Percentiles rank a stretch among this genome's conserved stretches.
phyloP scores from a whole-genome alignment of 2,329 filamentous ascomycete genomes.

The Verruconis gallopava region DNA sequence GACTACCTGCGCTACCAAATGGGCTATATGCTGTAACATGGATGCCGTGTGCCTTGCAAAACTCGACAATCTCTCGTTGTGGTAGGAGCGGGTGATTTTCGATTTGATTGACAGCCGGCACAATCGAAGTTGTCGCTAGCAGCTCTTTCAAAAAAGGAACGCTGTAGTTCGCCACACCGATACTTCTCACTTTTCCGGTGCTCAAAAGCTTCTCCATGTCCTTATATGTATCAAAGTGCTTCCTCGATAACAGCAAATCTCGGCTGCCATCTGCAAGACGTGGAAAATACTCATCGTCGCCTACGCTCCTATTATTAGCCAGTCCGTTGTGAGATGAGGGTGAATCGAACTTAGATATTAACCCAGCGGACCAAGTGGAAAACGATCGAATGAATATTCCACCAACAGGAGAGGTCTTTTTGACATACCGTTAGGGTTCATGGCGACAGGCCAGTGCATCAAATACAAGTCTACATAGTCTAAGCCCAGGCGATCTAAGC shows the following conservation, averaged over 20 bases:
- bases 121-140: conserved; percentile 42
- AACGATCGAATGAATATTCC: no score
- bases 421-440: conserved; percentile 8
- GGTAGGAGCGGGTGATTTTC: conserved; percentile 61
- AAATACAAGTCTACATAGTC: conserved; percentile 10
- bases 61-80: conserved; percentile 58
- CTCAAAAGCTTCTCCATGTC: conserved; percentile 12
- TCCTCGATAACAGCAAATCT: conserved; percentile 48
- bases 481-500: conserved; percentile 7
- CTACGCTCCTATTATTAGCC: no score
- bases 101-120: conserved; percentile 59
- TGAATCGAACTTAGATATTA: no score
- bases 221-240: conserved; percentile 48
- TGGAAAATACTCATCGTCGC: conserved; percentile 60
- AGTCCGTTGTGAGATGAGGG: no score
- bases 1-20: conserved; percentile 34
- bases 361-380: no score
- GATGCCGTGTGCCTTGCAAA: conserved; percentile 55
- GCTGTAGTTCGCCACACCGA: conserved; percentile 11
- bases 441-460: conserved; percentile 11
- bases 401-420: no score
- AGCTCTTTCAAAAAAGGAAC: conserved; percentile 5
- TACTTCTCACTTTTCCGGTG: conserved; percentile 3
- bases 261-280: conserved; percentile 47
- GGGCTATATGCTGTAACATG: conserved; percentile 57